These are phyloP conservation scores for Backusella liffmaniae DNA, from an alignment of 192 early-diverging fungal genomes.

Conservation along the genomic window DNA sequence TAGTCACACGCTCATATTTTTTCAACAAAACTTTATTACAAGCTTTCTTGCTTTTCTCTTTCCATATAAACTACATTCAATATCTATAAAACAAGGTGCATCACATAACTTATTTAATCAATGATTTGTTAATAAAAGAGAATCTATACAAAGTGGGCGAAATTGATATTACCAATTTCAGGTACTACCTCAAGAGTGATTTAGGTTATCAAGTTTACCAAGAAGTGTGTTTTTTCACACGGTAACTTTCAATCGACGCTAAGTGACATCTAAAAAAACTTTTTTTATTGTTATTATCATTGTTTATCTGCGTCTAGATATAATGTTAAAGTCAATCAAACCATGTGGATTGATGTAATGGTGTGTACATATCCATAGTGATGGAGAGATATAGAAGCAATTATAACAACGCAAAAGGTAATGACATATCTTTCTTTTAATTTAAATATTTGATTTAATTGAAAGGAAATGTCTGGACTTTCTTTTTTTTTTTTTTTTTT, in stretches of 20 bases:
- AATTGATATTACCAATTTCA: not conserved
- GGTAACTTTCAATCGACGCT: not conserved
- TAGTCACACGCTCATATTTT: conserved; percentile 2
- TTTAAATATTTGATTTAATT: not conserved
- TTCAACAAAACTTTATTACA: not conserved
- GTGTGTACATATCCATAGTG: not conserved
- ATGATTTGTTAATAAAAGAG: not conserved
- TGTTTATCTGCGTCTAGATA: not conserved
- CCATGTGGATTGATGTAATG: not conserved
- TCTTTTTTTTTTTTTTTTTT: not conserved
- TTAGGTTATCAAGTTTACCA: not conserved
- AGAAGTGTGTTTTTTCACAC: conserved; percentile 3
- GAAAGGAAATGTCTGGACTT: not conserved
- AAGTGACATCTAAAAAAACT: not conserved
- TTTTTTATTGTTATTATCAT: not conserved
- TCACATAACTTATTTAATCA: not conserved
- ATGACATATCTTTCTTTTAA: not conserved
- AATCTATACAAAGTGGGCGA: not conserved
- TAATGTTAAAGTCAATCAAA: not conserved
- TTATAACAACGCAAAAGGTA: not conserved
- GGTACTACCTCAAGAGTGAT: not conserved
- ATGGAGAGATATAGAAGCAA: not conserved
- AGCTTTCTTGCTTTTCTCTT: not conserved
- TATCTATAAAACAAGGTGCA: not conserved
- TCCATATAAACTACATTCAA: not conserved